A percentile compares a stretch with the other conserved stretches of the same genome.
These are phyloP conservation scores for Mucor mucedo DNA, from an alignment of 371 early-diverging fungal genomes.

Conservation along the genomic window DNA sequence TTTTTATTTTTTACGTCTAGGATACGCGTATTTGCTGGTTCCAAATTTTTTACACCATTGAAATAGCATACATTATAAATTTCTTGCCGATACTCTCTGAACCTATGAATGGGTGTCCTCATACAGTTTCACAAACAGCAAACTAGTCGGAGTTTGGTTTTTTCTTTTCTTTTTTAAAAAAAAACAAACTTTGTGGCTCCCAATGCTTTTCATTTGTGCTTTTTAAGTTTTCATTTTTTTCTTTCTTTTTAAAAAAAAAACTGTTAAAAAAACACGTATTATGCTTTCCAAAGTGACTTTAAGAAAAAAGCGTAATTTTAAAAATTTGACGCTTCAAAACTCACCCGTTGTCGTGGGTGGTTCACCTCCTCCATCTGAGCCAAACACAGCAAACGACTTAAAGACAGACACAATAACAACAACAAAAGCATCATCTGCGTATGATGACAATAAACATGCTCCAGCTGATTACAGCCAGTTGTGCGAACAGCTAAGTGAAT, in stretches of 20 bases:
- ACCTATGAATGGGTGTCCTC: too few relatives aligned
- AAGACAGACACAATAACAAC: slow-evolving; percentile 2
- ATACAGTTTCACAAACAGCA: too few relatives aligned
- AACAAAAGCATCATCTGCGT: slow-evolving; percentile 6
- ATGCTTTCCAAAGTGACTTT: slow-evolving; percentile 53
- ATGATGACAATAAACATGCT: slow-evolving; percentile 2
- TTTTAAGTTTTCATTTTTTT: neutral
- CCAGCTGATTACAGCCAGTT: slow-evolving; percentile 42
- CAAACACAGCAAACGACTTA: slow-evolving; percentile 13
- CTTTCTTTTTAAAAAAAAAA: neutral
- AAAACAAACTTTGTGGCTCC: too few relatives aligned
- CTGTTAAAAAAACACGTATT: neutral
- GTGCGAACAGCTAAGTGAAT: slow-evolving; percentile 56
- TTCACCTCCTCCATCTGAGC: slow-evolving; percentile 21
- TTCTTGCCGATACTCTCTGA: too few relatives aligned
- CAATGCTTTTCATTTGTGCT: neutral
- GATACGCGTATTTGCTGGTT: too few relatives aligned
- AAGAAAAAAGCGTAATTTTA: slow-evolving; percentile 80
- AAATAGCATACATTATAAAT: too few relatives aligned
- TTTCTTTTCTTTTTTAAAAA: too few relatives aligned
- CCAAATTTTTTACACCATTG: too few relatives aligned
- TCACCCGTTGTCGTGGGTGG: slow-evolving; percentile 48
- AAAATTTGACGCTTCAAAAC: slow-evolving; percentile 64
- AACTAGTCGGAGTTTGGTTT: too few relatives aligned
- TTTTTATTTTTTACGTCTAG: too few relatives aligned